Conservation (phyloP, 768 basidiomycete genomes). For the Lactarius deliciosus region DNA sequence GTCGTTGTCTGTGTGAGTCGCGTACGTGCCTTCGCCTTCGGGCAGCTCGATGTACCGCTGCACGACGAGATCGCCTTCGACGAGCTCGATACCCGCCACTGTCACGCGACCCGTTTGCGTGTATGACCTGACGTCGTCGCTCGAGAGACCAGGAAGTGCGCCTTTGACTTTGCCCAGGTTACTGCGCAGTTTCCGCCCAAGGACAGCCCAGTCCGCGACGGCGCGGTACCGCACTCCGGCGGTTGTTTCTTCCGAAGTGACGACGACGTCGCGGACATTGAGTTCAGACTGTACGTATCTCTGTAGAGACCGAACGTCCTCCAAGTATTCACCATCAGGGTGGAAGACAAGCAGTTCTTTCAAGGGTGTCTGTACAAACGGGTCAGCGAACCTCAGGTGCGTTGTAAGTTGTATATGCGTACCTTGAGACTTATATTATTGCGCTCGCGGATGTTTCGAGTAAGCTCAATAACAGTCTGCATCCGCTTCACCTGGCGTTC, state of each 20-base stretch:
- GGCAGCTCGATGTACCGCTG: slow-evolving; percentile 88
- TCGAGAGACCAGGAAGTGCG: slow-evolving; percentile 75
- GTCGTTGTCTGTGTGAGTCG: slow-evolving; percentile 89
- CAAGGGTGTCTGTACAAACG: slow-evolving; percentile 68
- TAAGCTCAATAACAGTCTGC: slow-evolving; percentile 92
- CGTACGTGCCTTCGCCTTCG: slow-evolving; percentile 56
- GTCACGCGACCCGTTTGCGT: slow-evolving; percentile 69
- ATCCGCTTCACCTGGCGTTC: slow-evolving; percentile 94
- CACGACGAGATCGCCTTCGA: slow-evolving; percentile 87
- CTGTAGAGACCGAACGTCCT: slow-evolving; percentile 80
- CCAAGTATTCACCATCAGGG: slow-evolving; percentile 75
- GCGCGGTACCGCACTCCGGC: slow-evolving; percentile 91
- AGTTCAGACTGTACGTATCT: slow-evolving; percentile 92
- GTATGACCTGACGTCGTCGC: slow-evolving; percentile 81
- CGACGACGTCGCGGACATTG: slow-evolving; percentile 87
- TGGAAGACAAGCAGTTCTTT: slow-evolving; percentile 95
- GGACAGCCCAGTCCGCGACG: slow-evolving; percentile 91
- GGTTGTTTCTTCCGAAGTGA: slow-evolving; percentile 82
- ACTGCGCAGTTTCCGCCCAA: slow-evolving; percentile 92
- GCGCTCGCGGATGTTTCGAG: slow-evolving; percentile 83
- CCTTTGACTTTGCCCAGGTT: slow-evolving; percentile 88
- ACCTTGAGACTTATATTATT: slow-evolving; percentile 90
- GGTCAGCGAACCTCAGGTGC: not conserved
- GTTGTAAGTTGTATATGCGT: slow-evolving; percentile 25
- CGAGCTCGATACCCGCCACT: slow-evolving; percentile 87